Base-by-base conservation (phyloP, 2,329 filamentous ascomycete genomes). In the Stagonosporopsis chrysanthemi region DNA sequence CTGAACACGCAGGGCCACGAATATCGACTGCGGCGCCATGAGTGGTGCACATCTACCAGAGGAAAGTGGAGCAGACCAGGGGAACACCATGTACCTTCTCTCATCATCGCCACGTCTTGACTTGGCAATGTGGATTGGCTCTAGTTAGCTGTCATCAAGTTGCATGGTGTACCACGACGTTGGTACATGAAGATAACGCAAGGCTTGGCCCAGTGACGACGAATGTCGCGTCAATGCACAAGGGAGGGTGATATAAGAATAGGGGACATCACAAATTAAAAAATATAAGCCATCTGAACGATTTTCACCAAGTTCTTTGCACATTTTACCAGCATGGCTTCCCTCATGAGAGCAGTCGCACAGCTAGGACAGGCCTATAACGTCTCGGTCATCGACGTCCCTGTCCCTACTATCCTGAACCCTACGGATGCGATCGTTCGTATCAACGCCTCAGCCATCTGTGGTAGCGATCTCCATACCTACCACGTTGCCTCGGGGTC, bases 401-500 rank as follows among this genome's bases (percentile, higher is more conserved):
- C 77, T 6, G 61, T 74, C 11, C 77, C 78, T 4, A 55, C 50
- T 5, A 69, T 79, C 26, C 58, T 70, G 14, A 62, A 75, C 31
- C 64, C 70, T 0, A 63, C 71, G 42, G 77, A 79, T 56, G 73
- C 76, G 22, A 72, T 80, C 24, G 69, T 80, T 6, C 72, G 73
- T 11, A 73, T 80, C 56, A 72, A 72, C 6, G 76, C 74, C 24
- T 67, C 74, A 0, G 77, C 77, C 3, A 73, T 79, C 28, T 78
- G 76, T 51, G 77, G 75, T 1, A 41, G 19, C 23, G 60, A 64
- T 35, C 28, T 64, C 3, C 60, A 62, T 44, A 47, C 24, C 28
- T 68, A 67, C 43, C 66, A 53, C 23, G 50, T 70, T 79, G 96
- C 96, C 74, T 92, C 92, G n/a, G 92, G 92, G 64, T 96, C 24